Evolutionary conservation across 257 asterid genomes (phyloP).

Genomic region (Henckelia pumila): DNA sequence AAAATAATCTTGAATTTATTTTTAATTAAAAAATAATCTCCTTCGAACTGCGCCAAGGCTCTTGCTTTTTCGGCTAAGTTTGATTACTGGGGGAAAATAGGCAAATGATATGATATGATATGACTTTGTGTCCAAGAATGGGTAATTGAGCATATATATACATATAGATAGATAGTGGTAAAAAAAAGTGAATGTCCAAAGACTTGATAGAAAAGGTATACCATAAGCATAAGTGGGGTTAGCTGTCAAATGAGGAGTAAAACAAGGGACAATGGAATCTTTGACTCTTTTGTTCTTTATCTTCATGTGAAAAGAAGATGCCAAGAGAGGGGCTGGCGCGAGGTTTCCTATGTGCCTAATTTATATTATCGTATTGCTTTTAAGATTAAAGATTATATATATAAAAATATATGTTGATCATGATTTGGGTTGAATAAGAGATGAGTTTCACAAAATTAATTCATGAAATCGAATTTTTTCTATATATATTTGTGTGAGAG

Average conservation of each 20-base stretch:
- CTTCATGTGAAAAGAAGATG: slow-evolving; percentile 24
- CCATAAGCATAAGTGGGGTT: slow-evolving; percentile 28
- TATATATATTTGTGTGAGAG: too few relatives aligned
- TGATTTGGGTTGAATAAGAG: too few relatives aligned
- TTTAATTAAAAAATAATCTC: background rate
- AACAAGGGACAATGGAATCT: slow-evolving; percentile 60
- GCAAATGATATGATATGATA: too few relatives aligned
- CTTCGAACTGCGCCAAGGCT: slow-evolving; percentile 9
- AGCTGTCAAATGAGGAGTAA: slow-evolving; percentile 58
- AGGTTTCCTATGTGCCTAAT: slow-evolving; percentile 28
- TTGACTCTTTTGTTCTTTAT: slow-evolving; percentile 47
- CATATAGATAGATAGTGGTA: slow-evolving; percentile 34
- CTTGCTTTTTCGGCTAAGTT: too few relatives aligned
- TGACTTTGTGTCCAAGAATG: background rate
- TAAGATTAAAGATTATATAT: too few relatives aligned
- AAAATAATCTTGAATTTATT: slow-evolving; percentile 11
- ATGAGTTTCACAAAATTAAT: too few relatives aligned
- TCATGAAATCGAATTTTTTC: too few relatives aligned
- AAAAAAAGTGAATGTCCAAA: background rate
- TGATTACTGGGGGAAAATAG: too few relatives aligned
- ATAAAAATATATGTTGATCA: too few relatives aligned
- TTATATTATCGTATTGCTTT: too few relatives aligned
- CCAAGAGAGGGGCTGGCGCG: slow-evolving; percentile 30
- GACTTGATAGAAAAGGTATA: background rate
- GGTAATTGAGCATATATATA: background rate